Evolutionary conservation across 805 yeast species (phyloP).

Genomic region (Teunomyces stri): DNA sequence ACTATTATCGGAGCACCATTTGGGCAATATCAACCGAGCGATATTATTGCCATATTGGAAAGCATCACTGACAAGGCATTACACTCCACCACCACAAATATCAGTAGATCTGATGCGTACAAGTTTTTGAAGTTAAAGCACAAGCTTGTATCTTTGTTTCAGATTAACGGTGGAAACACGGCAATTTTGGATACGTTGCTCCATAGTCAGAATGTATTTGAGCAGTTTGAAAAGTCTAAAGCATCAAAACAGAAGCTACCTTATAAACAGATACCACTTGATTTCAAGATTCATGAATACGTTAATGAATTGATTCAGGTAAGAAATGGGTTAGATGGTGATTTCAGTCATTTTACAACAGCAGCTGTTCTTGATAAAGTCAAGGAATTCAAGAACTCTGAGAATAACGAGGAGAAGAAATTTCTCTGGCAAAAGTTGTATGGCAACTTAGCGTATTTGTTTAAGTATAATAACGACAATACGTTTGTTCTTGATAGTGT

Average conservation of each 20-base stretch:
- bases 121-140: constrained; percentile 15
- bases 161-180: constrained; percentile 57
- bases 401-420: constrained; percentile 16
- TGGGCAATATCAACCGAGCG: constrained; percentile 7
- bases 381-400: constrained; percentile 13
- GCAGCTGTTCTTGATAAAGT: constrained; percentile 15
- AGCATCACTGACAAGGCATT: constrained; percentile 15
- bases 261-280: constrained; percentile 34
- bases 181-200: constrained; percentile 56
- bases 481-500: constrained; percentile 37
- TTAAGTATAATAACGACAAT: constrained; percentile 30
- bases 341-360: constrained; percentile 15
- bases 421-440: constrained; percentile 24
- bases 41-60: constrained; percentile 16
- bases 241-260: not conserved
- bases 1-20: constrained; percentile 9
- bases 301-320: constrained; percentile 26
- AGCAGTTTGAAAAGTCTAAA: constrained; percentile 13
- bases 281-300: constrained; percentile 32
- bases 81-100: constrained; percentile 6
- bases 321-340: constrained; percentile 14
- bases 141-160: constrained; percentile 28
- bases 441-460: constrained; percentile 29
- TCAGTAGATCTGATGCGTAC: constrained; percentile 12
- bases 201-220: constrained; percentile 38